phyloP scores from a whole-genome alignment of 2,329 filamentous ascomycete genomes.

The Meredithiella fracta region DNA sequence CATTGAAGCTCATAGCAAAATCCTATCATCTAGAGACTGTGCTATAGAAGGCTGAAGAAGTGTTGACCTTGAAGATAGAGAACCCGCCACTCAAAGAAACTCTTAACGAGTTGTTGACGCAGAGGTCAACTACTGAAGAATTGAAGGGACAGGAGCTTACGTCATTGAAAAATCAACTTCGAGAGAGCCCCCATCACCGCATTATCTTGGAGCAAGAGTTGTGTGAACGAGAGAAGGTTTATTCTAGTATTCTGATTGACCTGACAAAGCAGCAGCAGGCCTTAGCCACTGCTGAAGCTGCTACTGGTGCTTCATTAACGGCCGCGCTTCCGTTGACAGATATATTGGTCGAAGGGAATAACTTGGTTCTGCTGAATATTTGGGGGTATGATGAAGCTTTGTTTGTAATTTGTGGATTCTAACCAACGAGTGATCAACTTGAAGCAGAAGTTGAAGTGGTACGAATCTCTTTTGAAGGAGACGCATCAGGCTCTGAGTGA shows the following conservation, averaged over 20 bases:
- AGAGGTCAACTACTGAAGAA: not conserved
- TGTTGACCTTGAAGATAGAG: slow-evolving; percentile 1
- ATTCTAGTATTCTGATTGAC: slow-evolving; percentile 2
- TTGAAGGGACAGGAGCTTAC: slow-evolving; percentile 2
- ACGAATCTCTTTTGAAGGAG: slow-evolving; percentile 9
- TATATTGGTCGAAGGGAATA: no score
- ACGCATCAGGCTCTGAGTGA: slow-evolving; percentile 8
- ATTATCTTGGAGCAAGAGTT: slow-evolving; percentile 3
- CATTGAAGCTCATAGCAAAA: slow-evolving; percentile 4
- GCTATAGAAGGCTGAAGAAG: slow-evolving; percentile 5
- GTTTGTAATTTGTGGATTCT: slow-evolving; percentile 7
- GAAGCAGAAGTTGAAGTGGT: slow-evolving; percentile 12
- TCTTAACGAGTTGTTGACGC: not conserved
- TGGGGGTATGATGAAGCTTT: not conserved
- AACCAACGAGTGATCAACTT: slow-evolving; percentile 15
- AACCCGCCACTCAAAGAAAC: slow-evolving; percentile 4
- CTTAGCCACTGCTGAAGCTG: slow-evolving; percentile 6
- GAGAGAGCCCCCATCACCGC: slow-evolving; percentile 5
- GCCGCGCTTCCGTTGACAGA: no score
- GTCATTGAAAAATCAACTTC: slow-evolving; percentile 2
- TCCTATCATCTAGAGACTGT: slow-evolving; percentile 3
- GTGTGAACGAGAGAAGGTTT: slow-evolving; percentile 5
- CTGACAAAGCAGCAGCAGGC: slow-evolving; percentile 3
- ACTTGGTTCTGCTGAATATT: not conserved
- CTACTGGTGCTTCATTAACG: not conserved